Evolutionary conservation across 2,329 filamentous ascomycete species (phyloP).

Genomic region (Coniella vitis): DNA sequence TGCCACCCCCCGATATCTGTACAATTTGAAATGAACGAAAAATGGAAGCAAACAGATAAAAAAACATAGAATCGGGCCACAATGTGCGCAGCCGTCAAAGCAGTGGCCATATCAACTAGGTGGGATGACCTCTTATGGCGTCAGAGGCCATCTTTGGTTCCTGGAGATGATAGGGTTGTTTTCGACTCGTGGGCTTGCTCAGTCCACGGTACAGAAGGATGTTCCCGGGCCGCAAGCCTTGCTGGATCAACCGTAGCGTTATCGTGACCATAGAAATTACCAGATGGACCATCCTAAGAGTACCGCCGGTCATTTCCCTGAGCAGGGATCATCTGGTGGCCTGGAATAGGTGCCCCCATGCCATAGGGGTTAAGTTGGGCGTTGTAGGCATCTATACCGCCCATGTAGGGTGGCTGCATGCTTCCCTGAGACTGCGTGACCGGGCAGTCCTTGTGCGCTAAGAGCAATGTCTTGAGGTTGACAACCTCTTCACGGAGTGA

Average conservation of each 20-base stretch:
- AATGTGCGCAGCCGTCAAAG: too few species aligned
- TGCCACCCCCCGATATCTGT: conserved; percentile 16
- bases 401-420: conserved; percentile 44
- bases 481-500: conserved; percentile 88
- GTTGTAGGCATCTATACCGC: conserved; percentile 45
- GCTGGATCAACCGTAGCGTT: background rate
- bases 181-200: too few species aligned
- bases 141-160: too few species aligned
- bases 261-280: background rate
- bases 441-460: conserved; percentile 94
- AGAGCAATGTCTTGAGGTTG: conserved; percentile 82
- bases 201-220: too few species aligned
- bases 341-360: conserved; percentile 46
- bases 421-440: conserved; percentile 77
- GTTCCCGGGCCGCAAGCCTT: too few species aligned
- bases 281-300: conserved; percentile 34
- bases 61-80: too few species aligned
- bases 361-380: conserved; percentile 53
- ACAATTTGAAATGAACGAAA: conserved; percentile 11
- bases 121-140: too few species aligned
- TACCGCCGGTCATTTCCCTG: conserved; percentile 50
- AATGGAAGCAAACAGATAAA: conserved; percentile 2
- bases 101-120: too few species aligned
- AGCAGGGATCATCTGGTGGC: conserved; percentile 48
- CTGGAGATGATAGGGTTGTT: too few species aligned